Percentiles rank a stretch among this genome's conserved stretches.
Evolutionary conservation across 225 moss, liverwort and hornwort species (phyloP).

Genomic region (Pseudoscleropodium purum): DNA sequence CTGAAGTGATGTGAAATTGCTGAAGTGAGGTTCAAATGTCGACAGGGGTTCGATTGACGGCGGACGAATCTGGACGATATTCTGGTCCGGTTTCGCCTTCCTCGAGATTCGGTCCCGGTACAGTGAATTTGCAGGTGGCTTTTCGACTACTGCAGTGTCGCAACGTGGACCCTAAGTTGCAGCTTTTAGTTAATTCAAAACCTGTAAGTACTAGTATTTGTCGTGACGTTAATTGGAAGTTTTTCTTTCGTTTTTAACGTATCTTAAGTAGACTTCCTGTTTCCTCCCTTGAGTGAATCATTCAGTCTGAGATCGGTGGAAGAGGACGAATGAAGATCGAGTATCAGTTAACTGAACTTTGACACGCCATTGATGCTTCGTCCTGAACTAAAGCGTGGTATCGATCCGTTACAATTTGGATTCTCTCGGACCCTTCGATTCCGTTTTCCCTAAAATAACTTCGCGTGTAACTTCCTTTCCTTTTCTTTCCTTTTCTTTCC

Average conservation of each 20-base stretch:
- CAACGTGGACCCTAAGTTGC: not conserved
- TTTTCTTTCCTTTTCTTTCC: too few species aligned
- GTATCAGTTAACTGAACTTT: too few species aligned
- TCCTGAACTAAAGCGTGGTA: too few species aligned
- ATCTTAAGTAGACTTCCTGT: too few species aligned
- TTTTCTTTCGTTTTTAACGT: not conserved
- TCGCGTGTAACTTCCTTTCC: not conserved
- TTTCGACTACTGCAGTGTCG: not conserved
- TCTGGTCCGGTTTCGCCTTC: not conserved
- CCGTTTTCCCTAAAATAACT: not conserved
- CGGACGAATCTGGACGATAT: conserved; percentile 17
- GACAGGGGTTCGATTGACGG: not conserved
- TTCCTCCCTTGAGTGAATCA: too few species aligned
- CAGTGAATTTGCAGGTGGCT: not conserved
- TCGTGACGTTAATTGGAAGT: not conserved
- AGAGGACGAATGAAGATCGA: not conserved
- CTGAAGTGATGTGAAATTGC: not conserved
- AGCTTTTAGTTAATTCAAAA: not conserved
- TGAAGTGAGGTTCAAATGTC: not conserved
- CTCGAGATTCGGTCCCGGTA: conserved; percentile 7
- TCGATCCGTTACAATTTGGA: not conserved
- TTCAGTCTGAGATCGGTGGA: not conserved
- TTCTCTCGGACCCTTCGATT: not conserved
- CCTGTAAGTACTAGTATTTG: not conserved
- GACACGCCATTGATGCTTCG: too few species aligned